Percentiles rank a stretch among this genome's conserved stretches.
Evolutionary conservation across 352 stramenopile species (phyloP).

Genomic region (Salisapilia sapeloensis): DNA sequence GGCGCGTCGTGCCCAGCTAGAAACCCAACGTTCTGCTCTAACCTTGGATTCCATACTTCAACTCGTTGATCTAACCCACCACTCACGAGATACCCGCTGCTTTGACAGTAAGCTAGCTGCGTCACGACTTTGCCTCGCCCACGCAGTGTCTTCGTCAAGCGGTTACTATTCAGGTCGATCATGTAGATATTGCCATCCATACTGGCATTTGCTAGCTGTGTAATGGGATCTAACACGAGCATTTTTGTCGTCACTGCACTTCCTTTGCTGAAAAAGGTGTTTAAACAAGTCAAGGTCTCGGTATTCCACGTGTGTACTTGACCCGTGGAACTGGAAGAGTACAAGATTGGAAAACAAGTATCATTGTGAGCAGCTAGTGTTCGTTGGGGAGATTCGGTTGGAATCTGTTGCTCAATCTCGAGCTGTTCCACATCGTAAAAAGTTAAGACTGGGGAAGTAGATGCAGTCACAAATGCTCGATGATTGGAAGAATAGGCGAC

Average conservation of each 20-base stretch:
- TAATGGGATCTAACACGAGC: conserved; percentile 12
- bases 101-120: conserved; percentile 18
- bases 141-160: conserved; percentile 10
- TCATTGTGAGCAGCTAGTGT: conserved; percentile 9
- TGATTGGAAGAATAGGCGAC: conserved; percentile 19
- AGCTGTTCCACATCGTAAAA: conserved; percentile 33
- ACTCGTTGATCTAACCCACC: conserved; percentile 30
- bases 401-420: conserved; percentile 27
- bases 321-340: conserved; percentile 16
- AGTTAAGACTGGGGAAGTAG: conserved; percentile 25
- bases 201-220: conserved; percentile 14
- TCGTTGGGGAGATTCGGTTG: conserved; percentile 15
- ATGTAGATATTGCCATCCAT: conserved; percentile 46
- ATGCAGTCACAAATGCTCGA: conserved; percentile 25
- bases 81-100: conserved; percentile 36
- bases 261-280: conserved; percentile 19
- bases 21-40: conserved; percentile 32
- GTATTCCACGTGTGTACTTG: conserved; percentile 29
- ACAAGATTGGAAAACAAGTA: conserved; percentile 5
- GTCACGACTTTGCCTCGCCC: conserved; percentile 25
- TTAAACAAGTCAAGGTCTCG: conserved; percentile 7
- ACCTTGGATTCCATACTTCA: conserved; percentile 42
- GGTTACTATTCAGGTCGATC: conserved; percentile 14
- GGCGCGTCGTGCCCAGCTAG: conserved; percentile 21
- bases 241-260: conserved; percentile 20